Evolutionary conservation across 257 asterid genomes (phyloP).

Genomic region (Solanum virginianum): DNA sequence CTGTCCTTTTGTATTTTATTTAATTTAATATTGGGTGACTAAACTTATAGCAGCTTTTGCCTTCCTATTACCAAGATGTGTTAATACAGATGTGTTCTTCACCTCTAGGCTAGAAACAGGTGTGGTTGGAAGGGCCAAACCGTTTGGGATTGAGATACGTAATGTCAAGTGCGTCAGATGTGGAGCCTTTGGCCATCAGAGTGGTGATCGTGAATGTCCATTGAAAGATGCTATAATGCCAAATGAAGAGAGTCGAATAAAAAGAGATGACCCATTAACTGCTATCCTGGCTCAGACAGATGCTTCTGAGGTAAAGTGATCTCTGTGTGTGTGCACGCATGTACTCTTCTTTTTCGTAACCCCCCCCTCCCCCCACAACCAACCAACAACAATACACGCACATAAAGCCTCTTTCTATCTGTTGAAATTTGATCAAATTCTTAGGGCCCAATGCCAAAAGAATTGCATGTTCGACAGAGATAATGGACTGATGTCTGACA

Average conservation of each 20-base stretch:
- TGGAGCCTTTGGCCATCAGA: slow-evolving; percentile 85
- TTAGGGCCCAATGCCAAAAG: background rate
- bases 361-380: background rate
- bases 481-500: background rate
- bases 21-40: background rate
- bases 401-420: background rate
- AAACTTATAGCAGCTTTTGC: background rate
- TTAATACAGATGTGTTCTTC: background rate
- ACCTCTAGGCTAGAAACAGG: slow-evolving; percentile 88
- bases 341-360: background rate
- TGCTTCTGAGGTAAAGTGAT: slow-evolving; percentile 45
- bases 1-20: background rate
- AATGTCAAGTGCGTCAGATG: slow-evolving; percentile 97
- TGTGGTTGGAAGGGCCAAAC: slow-evolving; percentile 72
- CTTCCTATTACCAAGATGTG: background rate
- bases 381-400: too few relatives aligned
- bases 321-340: background rate
- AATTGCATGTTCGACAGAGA: background rate
- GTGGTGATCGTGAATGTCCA: slow-evolving; percentile 99
- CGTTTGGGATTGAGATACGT: slow-evolving; percentile 95
- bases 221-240: slow-evolving; percentile 90
- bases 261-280: slow-evolving; percentile 90
- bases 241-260: slow-evolving; percentile 77
- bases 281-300: slow-evolving; percentile 84
- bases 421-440: background rate